These are phyloP conservation scores for Hortiboletus flavorubellus DNA, from an alignment of 768 basidiomycete genomes.

Conservation along the genomic window DNA sequence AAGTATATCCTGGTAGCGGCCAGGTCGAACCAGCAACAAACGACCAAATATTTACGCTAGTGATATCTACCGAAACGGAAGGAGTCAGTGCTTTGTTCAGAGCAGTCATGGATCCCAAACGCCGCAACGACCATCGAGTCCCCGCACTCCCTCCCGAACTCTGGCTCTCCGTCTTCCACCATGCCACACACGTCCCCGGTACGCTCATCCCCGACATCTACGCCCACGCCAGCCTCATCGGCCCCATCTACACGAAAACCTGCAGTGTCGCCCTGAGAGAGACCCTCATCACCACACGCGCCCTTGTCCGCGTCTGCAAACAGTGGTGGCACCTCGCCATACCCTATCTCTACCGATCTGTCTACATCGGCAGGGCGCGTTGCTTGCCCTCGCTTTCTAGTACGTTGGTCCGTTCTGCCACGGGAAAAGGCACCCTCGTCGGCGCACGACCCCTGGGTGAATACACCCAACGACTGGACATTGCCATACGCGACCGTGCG, in stretches of 20 bases:
- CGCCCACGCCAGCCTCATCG: conserved; percentile 7
- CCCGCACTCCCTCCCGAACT: conserved; percentile 20
- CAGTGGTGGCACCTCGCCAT: conserved; percentile 28
- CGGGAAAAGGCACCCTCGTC: conserved; percentile 8
- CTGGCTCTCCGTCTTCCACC: conserved; percentile 24
- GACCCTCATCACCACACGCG: conserved; percentile 25
- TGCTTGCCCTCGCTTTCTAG: conserved; percentile 18
- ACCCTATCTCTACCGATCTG: conserved; percentile 23
- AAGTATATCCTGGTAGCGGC: too few species aligned
- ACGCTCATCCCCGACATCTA: conserved; percentile 26
- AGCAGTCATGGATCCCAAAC: too few species aligned
- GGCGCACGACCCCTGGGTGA: conserved; percentile 17
- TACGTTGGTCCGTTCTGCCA: conserved; percentile 9
- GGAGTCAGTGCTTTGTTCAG: too few species aligned
- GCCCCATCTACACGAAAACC: conserved; percentile 1
- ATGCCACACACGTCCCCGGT: conserved; percentile 19
- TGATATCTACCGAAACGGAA: too few species aligned
- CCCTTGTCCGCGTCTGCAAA: conserved; percentile 29
- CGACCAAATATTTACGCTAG: too few species aligned
- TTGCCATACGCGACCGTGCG: conserved; percentile 19
- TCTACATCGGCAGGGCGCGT: conserved; percentile 19
- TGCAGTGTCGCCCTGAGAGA: conserved; percentile 8
- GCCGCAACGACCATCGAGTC: background rate
- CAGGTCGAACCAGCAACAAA: too few species aligned
- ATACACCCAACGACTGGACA: conserved; percentile 25